Evolutionary conservation across 2,329 filamentous ascomycete species (phyloP), one percentile per base, ranked within the genome.

Genomic region (Cryphonectria carpinicola): DNA sequence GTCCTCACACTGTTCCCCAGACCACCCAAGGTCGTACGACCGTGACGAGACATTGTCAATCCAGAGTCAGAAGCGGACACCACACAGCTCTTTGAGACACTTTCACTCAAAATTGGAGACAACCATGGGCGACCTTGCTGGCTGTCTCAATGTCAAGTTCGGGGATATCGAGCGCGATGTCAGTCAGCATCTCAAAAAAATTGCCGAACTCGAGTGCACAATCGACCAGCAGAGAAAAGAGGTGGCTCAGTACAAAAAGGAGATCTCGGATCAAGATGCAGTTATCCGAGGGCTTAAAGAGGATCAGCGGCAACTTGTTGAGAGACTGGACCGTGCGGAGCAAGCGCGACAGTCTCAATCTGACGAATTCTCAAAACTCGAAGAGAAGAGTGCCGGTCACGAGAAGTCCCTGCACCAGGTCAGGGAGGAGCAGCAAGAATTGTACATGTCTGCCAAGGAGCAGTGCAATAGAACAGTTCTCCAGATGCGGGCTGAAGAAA

Each of bases 361-460:
- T 5, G 71, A 75, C 1, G 74, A 78, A 11, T 54, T 81, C 2
- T 68, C 70, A 8, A 76, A 74, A 28, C 71, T 83, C 1, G 75
- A 81, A 64, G 79, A 80, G 13, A 85, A 80, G 69, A 75, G 80
- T 60, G 76, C 76, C 7, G 74, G 74, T 1, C 82, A 79, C 70
- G 81, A 77, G 67, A 73, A 75, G 3, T 81, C 81, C 22, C 75
- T 88, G n/a, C 85, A 86, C 68, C 77, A 82, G 64, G 82, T 83
- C 1, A 82, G 84, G 11, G 71, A 74, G 1, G 85, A 87, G 70
- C 85, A 87, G 39, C 83, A 86, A 69, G 75, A 75, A 6, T 77
- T 87, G 1, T 85, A 80, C 73, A 75, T 71, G 4, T 76, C 77
- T 54, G 78, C 79, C 11, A 79, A 77, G 58, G 67, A 77, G 1